Conservation (phyloP, 345 rosid genomes). For the Murraya koenigii region DNA sequence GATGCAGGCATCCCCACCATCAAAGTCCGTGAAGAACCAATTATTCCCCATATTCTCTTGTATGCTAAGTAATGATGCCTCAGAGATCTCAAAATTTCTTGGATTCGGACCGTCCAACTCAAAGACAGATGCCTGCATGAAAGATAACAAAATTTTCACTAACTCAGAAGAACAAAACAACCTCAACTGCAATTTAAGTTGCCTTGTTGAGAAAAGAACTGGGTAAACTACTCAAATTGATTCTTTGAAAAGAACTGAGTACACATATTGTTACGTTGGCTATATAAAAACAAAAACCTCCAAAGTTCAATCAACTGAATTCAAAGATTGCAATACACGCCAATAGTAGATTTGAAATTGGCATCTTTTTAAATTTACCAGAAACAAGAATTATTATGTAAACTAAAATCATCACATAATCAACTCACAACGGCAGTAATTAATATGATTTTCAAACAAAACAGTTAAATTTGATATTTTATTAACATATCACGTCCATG, state of each 20-base stretch:
- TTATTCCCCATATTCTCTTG: conserved; percentile 33
- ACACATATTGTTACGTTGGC: neutral
- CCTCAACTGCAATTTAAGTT: neutral
- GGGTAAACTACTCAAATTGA: neutral
- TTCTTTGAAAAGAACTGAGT: neutral
- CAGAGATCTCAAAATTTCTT: conserved; percentile 19
- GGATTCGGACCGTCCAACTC: conserved; percentile 1
- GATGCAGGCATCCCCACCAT: conserved; percentile 39
- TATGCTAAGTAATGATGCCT: neutral
- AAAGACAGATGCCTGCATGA: conserved; percentile 15
- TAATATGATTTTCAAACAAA: neutral
- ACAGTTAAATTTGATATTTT: neutral
- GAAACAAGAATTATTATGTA: neutral
- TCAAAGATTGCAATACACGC: neutral
- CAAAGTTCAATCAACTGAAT: neutral
- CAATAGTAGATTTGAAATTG: neutral
- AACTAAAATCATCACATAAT: neutral
- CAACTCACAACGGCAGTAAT: neutral
- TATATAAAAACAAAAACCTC: neutral
- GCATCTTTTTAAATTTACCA: neutral
- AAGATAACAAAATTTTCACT: neutral
- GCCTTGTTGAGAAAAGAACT: neutral
- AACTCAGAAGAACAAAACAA: neutral
- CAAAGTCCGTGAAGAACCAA: conserved; percentile 48
- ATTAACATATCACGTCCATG: neutral